phyloP scores from a whole-genome alignment of 2,329 filamentous ascomycete species.

The Nannizziopsis arthrosporioides region DNA sequence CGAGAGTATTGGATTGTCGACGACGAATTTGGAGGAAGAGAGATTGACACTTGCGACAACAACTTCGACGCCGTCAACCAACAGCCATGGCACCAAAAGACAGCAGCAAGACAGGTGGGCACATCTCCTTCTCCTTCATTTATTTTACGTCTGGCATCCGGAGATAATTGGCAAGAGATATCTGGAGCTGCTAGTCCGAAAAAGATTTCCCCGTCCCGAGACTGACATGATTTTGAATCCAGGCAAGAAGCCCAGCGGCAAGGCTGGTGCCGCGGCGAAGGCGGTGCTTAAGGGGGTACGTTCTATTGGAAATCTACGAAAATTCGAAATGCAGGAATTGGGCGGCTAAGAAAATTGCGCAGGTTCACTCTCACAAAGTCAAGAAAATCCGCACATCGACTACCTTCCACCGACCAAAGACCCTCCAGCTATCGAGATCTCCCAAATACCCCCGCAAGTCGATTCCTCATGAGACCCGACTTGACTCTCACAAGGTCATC shows the following conservation, averaged over 20 bases:
- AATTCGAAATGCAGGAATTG: background rate
- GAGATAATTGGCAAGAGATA: background rate
- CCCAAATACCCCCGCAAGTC: slow-evolving; percentile 98
- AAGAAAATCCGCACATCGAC: slow-evolving; percentile 86
- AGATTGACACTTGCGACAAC: slow-evolving; percentile 33
- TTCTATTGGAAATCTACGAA: background rate
- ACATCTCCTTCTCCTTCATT: background rate
- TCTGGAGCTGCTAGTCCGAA: too few relatives aligned
- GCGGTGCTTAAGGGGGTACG: slow-evolving; percentile 91
- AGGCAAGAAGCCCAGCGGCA: slow-evolving; percentile 49
- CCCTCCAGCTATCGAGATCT: slow-evolving; percentile 73
- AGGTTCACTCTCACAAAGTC: slow-evolving; percentile 71
- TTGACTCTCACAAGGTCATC: slow-evolving; percentile 97
- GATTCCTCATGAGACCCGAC: slow-evolving; percentile 74
- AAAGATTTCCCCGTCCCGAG: slow-evolving; percentile 7
- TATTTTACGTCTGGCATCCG: background rate
- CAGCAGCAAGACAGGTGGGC: slow-evolving; percentile 37
- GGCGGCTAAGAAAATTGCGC: slow-evolving; percentile 19
- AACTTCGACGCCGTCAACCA: slow-evolving; percentile 32
- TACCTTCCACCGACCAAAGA: slow-evolving; percentile 97
- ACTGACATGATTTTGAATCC: slow-evolving; percentile 17
- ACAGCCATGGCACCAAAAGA: slow-evolving; percentile 40
- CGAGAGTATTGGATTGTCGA: slow-evolving; percentile 12
- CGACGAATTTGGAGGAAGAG: slow-evolving; percentile 16
- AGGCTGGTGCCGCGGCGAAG: slow-evolving; percentile 91